Evolutionary conservation across 306 rosid genomes (phyloP).

Genomic region (Cicer chorassanicum): DNA sequence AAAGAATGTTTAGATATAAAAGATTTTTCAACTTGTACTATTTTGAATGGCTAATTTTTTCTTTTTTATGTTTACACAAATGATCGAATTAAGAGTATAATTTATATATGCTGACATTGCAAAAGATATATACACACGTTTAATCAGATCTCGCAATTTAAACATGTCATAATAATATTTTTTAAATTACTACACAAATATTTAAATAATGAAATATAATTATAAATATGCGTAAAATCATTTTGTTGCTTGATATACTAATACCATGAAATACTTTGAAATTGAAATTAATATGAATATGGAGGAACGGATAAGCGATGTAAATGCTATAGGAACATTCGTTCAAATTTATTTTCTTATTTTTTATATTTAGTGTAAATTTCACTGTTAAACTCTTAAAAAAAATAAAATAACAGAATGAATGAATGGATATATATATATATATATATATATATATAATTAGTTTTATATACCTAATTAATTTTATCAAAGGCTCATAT

Average conservation of each 20-base stretch:
- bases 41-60: too few species aligned
- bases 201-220: neutral
- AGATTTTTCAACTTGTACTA: too few species aligned
- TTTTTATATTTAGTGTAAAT: too few species aligned
- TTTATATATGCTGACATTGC: neutral
- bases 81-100: neutral
- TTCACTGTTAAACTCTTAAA: too few species aligned
- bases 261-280: neutral
- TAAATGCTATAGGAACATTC: too few species aligned
- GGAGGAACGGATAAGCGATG: too few species aligned
- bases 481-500: neutral
- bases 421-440: too few species aligned
- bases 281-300: neutral
- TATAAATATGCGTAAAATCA: neutral
- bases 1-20: neutral
- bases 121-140: too few species aligned
- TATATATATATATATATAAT: conserved; percentile 4
- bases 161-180: too few species aligned
- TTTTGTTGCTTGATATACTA: neutral
- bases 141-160: neutral
- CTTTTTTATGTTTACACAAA: neutral
- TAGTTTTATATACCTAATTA: neutral
- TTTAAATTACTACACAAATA: neutral
- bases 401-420: neutral
- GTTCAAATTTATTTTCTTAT: too few species aligned